phyloP scores from a whole-genome alignment of 192 early-diverging fungal genomes.

The Coemansia sp. region DNA sequence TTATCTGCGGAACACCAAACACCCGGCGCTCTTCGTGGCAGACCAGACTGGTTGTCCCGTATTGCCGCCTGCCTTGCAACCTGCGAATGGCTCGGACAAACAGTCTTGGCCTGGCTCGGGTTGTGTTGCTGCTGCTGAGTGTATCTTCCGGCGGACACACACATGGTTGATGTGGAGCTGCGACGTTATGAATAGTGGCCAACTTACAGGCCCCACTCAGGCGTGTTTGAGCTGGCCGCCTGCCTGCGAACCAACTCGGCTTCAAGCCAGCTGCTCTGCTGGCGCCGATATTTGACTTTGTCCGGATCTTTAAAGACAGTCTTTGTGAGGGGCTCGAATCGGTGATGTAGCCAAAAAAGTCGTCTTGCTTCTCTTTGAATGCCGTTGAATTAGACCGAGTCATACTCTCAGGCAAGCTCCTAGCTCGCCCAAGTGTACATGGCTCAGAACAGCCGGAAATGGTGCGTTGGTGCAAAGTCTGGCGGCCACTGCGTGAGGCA shows the following conservation, averaged over 20 bases:
- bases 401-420: neutral
- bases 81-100: neutral
- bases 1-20: neutral
- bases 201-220: neutral
- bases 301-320: neutral
- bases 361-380: neutral
- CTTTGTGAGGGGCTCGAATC: neutral
- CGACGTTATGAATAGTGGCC: neutral
- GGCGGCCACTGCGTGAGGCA: neutral
- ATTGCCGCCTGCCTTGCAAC: neutral
- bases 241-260: neutral
- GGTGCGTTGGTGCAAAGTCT: neutral
- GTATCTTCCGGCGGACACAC: neutral
- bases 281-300: neutral
- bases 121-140: neutral
- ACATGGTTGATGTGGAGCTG: neutral
- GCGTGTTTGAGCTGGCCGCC: neutral
- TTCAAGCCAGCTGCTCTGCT: neutral
- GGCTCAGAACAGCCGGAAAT: neutral
- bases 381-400: neutral
- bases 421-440: neutral
- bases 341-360: conserved; percentile 2
- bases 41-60: neutral
- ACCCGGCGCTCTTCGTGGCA: neutral
- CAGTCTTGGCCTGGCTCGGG: neutral